phyloP scores from a whole-genome alignment of 257 asterid species.

The Scutellaria barbata region DNA sequence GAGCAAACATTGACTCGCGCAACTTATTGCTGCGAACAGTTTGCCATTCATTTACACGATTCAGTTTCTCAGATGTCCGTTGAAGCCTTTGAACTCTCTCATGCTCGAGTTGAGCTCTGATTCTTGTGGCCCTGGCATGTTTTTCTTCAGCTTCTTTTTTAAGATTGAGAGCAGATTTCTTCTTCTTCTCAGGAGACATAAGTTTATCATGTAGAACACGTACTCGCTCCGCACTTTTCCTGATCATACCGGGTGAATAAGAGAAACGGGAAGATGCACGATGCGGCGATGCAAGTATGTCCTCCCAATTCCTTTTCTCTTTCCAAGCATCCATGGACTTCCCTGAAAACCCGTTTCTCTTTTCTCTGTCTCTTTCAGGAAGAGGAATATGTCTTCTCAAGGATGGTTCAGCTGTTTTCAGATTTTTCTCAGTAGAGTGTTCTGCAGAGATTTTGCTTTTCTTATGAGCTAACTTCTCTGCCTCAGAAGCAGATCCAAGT shows the following conservation, averaged over 20 bases:
- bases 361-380: slow-evolving; percentile 77
- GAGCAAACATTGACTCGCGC: slow-evolving; percentile 90
- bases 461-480: slow-evolving; percentile 51
- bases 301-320: slow-evolving; percentile 99
- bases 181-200: slow-evolving; percentile 98
- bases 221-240: slow-evolving; percentile 86
- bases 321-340: slow-evolving; percentile 98
- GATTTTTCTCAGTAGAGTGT: slow-evolving; percentile 48
- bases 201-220: slow-evolving; percentile 93
- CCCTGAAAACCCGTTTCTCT: slow-evolving; percentile 63
- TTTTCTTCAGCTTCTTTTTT: slow-evolving; percentile 96
- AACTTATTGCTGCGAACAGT: slow-evolving; percentile 84
- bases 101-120: slow-evolving; percentile 88
- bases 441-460: slow-evolving; percentile 57
- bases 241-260: slow-evolving; percentile 83
- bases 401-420: slow-evolving; percentile 54
- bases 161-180: slow-evolving; percentile 80
- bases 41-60: slow-evolving; percentile 94
- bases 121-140: slow-evolving; percentile 98
- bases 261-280: slow-evolving; percentile 90
- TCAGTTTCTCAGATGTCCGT: slow-evolving; percentile 88
- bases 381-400: slow-evolving; percentile 51
- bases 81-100: slow-evolving; percentile 98
- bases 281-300: slow-evolving; percentile 80
- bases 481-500: slow-evolving; percentile 49